A percentile compares a stretch with the other conserved stretches of the same genome.
Evolutionary conservation across 257 asterid species (phyloP).

Genomic region (Scutellaria barbata): DNA sequence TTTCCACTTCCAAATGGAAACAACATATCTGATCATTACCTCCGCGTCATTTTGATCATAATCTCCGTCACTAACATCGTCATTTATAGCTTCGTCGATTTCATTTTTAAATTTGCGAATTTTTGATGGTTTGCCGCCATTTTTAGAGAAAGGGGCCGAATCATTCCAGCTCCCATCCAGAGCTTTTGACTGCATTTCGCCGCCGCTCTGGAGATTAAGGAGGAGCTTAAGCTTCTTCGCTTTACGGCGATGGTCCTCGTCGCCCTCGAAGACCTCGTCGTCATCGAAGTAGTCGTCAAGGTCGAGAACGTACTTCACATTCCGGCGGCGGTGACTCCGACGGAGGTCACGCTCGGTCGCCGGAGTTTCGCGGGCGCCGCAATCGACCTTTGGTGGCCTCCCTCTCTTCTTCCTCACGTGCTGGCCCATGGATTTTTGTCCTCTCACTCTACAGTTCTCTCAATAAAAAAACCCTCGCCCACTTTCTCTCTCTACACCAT

Average conservation of each 20-base stretch:
- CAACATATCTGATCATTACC: slow-evolving; percentile 32
- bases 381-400: slow-evolving; percentile 21
- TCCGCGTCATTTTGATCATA: slow-evolving; percentile 42
- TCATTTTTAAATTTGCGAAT: slow-evolving; percentile 56
- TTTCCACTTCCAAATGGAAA: slow-evolving; percentile 32
- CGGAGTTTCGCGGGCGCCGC: not conserved
- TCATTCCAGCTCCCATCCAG: slow-evolving; percentile 36
- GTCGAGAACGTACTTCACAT: slow-evolving; percentile 75
- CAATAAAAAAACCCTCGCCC: slow-evolving; percentile 2
- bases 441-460: slow-evolving; percentile 1
- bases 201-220: slow-evolving; percentile 50
- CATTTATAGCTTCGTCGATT: slow-evolving; percentile 40
- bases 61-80: slow-evolving; percentile 29
- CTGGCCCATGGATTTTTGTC: not conserved
- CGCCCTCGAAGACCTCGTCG: slow-evolving; percentile 65
- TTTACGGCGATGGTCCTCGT: slow-evolving; percentile 58
- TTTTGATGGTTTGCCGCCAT: slow-evolving; percentile 51
- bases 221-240: slow-evolving; percentile 74
- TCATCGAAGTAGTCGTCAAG: slow-evolving; percentile 92
- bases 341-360: slow-evolving; percentile 41
- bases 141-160: slow-evolving; percentile 49
- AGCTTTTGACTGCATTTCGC: slow-evolving; percentile 27
- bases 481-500: slow-evolving; percentile 1
- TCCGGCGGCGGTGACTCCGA: slow-evolving; percentile 81
- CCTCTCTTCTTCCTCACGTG: slow-evolving; percentile 23